These are phyloP conservation scores for Globisporangium paddicum DNA, from an alignment of 352 stramenopile genomes.

Conservation along the genomic window DNA sequence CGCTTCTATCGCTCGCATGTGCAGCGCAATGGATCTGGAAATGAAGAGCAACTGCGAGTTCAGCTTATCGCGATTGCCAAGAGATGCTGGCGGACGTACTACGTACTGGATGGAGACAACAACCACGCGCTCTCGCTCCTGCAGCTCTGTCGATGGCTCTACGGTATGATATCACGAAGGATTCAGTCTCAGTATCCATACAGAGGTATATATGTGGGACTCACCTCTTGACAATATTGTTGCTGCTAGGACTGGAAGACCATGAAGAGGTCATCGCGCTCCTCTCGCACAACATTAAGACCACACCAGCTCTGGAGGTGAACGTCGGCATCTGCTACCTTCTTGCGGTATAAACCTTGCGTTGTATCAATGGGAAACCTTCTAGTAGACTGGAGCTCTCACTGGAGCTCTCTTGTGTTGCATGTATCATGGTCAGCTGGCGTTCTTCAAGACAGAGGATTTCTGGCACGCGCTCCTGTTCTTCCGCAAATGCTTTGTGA, in stretches of 20 bases:
- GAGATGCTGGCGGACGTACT: slow-evolving; percentile 45
- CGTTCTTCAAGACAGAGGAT: slow-evolving; percentile 22
- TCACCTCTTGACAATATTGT: background rate
- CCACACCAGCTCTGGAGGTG: slow-evolving; percentile 3
- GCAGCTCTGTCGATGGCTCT: slow-evolving; percentile 72
- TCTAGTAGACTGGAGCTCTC: background rate
- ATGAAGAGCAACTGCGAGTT: background rate
- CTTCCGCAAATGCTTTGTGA: slow-evolving; percentile 38
- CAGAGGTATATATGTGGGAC: background rate
- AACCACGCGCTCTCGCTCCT: slow-evolving; percentile 18
- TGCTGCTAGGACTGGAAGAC: slow-evolving; percentile 28
- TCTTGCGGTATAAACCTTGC: slow-evolving; percentile 29
- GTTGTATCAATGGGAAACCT: background rate
- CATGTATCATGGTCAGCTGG: slow-evolving; percentile 30
- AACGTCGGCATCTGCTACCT: slow-evolving; percentile 33
- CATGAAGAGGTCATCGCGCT: slow-evolving; percentile 23
- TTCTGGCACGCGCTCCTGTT: slow-evolving; percentile 40
- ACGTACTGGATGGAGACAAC: slow-evolving; percentile 34
- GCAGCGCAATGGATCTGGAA: background rate
- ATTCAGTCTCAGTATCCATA: background rate
- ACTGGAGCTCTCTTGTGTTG: no score
- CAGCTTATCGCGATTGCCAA: slow-evolving; percentile 29
- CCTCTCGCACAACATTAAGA: slow-evolving; percentile 8
- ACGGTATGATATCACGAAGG: slow-evolving; percentile 26
- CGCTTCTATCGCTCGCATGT: slow-evolving; percentile 12